Percentiles rank a stretch among this genome's conserved stretches.
Evolutionary conservation across 352 stramenopile genomes (phyloP).

Genomic region (Pythium plurisporium): DNA sequence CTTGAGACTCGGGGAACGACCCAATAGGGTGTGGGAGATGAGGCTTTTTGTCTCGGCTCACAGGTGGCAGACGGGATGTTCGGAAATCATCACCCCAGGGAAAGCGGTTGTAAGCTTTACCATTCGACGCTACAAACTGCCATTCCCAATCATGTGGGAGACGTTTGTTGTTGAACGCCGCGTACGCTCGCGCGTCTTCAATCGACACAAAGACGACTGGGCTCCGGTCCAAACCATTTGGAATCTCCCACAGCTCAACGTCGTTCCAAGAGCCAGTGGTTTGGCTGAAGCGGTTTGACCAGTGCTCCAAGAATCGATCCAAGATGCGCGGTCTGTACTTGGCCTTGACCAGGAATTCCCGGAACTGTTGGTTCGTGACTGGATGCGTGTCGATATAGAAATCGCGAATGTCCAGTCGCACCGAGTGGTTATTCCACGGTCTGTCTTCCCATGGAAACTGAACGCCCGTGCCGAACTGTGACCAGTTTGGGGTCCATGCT

Average conservation of each 20-base stretch:
- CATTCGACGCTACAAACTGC: constrained; percentile 83
- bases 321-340: constrained; percentile 51
- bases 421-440: constrained; percentile 77
- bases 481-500: constrained; percentile 57
- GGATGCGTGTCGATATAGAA: constrained; percentile 73
- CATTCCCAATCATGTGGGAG: constrained; percentile 83
- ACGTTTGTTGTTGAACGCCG: constrained; percentile 63
- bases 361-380: constrained; percentile 75
- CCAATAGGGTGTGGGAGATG: constrained; percentile 43
- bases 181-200: constrained; percentile 71
- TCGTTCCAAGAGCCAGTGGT: constrained; percentile 8
- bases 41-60: constrained; percentile 38
- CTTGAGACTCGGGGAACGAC: constrained; percentile 41
- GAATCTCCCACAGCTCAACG: constrained; percentile 43
- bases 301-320: constrained; percentile 71
- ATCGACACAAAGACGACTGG: constrained; percentile 72
- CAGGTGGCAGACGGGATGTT: constrained; percentile 14
- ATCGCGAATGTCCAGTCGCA: constrained; percentile 51
- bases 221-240: constrained; percentile 37
- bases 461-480: constrained; percentile 60
- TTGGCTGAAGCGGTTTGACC: constrained; percentile 37
- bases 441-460: constrained; percentile 82
- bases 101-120: constrained; percentile 44
- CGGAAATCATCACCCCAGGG: constrained; percentile 53
- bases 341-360: constrained; percentile 45